phyloP scores from a whole-genome alignment of 2,329 filamentous ascomycete genomes.

The Fusarium compactum region DNA sequence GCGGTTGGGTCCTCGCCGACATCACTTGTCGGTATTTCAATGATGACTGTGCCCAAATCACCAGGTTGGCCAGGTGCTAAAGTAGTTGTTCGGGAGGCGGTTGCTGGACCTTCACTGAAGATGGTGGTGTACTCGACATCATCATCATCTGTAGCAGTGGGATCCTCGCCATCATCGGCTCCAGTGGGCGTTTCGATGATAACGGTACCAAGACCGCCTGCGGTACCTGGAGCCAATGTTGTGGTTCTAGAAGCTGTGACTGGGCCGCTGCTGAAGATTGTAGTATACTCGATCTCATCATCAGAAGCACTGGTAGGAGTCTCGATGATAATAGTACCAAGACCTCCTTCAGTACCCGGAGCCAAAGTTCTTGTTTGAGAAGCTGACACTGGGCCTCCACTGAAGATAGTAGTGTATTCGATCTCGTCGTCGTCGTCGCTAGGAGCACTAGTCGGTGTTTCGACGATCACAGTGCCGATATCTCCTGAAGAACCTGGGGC shows the following conservation, averaged over 20 bases:
- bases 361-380: no score
- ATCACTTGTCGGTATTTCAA: background rate
- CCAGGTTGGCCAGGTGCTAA: background rate
- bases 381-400: no score
- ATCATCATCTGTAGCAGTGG: no score
- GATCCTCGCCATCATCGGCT: no score
- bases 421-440: background rate
- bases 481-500: background rate
- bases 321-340: background rate
- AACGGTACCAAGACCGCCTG: background rate
- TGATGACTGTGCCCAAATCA: background rate
- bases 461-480: background rate
- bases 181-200: background rate
- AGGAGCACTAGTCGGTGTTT: no score
- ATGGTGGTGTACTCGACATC: background rate
- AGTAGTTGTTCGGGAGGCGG: constrained; percentile 3
- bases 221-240: background rate
- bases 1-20: background rate
- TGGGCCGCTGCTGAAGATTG: background rate
- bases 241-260: background rate
- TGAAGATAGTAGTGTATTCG: background rate
- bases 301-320: background rate
- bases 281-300: background rate
- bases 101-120: background rate
- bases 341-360: no score